These are phyloP conservation scores for Camelina hispida DNA, from an alignment of 345 rosid species.

Conservation along the genomic window DNA sequence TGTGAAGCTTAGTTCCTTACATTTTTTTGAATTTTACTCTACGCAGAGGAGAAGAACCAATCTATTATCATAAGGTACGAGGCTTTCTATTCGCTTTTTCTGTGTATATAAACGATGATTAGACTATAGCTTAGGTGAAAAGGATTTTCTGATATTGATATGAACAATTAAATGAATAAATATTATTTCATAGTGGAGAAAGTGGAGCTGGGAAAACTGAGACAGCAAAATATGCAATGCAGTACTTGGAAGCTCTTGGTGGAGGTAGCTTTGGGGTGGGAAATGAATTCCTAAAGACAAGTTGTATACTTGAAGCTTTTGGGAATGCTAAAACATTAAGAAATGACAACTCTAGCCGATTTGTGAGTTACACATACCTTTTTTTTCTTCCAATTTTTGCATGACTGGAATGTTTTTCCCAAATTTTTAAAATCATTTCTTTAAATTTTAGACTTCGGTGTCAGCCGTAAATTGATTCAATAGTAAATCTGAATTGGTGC, in stretches of 20 bases:
- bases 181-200: conserved; percentile 71
- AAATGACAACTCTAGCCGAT: conserved; percentile 89
- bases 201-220: conserved; percentile 99
- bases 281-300: conserved; percentile 63
- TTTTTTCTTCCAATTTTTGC: background rate
- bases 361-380: conserved; percentile 47
- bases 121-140: background rate
- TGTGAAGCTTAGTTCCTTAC: background rate
- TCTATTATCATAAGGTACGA: conserved; percentile 87
- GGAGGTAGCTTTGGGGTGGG: conserved; percentile 73
- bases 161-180: background rate
- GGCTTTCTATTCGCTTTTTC: background rate
- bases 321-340: conserved; percentile 95
- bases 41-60: conserved; percentile 77
- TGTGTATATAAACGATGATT: background rate
- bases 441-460: background rate
- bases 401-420: background rate
- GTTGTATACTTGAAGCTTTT: conserved; percentile 85
- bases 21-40: background rate
- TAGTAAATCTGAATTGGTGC: conserved; percentile 39
- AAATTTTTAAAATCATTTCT: background rate
- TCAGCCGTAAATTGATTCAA: conserved; percentile 13
- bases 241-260: conserved; percentile 82
- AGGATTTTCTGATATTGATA: conserved; percentile 3
- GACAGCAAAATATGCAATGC: conserved; percentile 89